Evolutionary conservation across 2,329 filamentous ascomycete genomes (phyloP), one percentile per base, ranked within the genome.

Genomic region (Talaromyces sp.): DNA sequence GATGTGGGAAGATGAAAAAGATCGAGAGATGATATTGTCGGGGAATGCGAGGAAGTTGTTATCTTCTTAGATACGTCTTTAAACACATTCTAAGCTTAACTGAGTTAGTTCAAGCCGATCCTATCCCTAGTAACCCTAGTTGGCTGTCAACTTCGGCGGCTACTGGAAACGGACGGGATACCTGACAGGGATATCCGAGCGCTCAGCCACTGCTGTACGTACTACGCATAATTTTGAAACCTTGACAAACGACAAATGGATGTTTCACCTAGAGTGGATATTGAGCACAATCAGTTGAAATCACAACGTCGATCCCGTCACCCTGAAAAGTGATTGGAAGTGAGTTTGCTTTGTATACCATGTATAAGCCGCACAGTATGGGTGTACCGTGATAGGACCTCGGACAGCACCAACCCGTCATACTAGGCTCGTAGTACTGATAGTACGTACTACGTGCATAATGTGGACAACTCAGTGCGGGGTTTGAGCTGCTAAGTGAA

Each of bases 1-100:
- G 41, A 37, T 50, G 13, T 50, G 54, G 45, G 50, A 22, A 4
- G 54, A 47, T n/a, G 54, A 58, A 33, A 43, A 60, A 33, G 45
- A 16, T n/a, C 58, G 61, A 22, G 24, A 24, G 22, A 43, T 41
- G 33, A 33, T 62, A 9, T n/a, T 62, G 33, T n/a, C 22, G 16
- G 47, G 60, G 22, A 62, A 62, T 43, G 60, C 47, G 31, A 54
- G 22, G 31, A 52, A 22, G 13, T 31, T 52, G 8, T 52, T 52
- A 52, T n/a, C 49, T 52, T 52, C 49, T n/a, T 52, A 37, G 27
- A 5, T 31, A 31, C 7, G 27, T 6, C 3, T 6, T 31, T 6
- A 31, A 5, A 1, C 27, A 22, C 22, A 22, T 22, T 22, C 22
- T 22, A 22, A 22, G 22, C 22, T 22, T 22, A 22, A 22, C 22